Evolutionary conservation across 495 filamentous ascomycete species (phyloP).

Genomic region (Xylaria nigripes): DNA sequence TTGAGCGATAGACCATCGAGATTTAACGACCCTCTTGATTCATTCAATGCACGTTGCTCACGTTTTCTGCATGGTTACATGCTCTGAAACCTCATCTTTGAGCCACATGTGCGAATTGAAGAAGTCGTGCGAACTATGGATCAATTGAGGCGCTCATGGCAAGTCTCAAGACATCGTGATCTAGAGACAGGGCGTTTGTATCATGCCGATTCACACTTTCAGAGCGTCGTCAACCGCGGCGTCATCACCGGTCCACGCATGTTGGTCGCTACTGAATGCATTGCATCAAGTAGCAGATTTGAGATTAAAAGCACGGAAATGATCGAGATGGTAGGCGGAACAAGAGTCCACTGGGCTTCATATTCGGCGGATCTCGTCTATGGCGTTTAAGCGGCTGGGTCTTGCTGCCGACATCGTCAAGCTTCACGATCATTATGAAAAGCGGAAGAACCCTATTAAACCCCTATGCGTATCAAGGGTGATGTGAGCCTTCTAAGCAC

Average conservation of each 20-base stretch:
- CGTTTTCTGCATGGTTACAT: conserved; percentile 47
- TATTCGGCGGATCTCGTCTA: conserved; percentile 39
- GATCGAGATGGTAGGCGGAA: conserved; percentile 19
- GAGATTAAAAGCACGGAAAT: conserved; percentile 41
- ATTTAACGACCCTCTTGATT: conserved; percentile 39
- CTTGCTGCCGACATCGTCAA: conserved; percentile 47
- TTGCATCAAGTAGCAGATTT: conserved; percentile 42
- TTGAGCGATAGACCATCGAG: conserved; percentile 39
- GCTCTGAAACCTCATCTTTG: conserved; percentile 28
- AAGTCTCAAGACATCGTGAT: conserved; percentile 47
- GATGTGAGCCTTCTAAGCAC: too few relatives aligned
- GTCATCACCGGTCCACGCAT: conserved; percentile 44
- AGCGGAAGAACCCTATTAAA: too few relatives aligned
- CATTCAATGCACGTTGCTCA: conserved; percentile 49
- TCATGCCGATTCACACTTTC: conserved; percentile 36
- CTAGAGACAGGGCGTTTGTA: conserved; percentile 43
- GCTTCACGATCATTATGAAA: conserved; percentile 46
- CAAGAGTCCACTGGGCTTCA: conserved; percentile 29
- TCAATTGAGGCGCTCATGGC: conserved; percentile 40
- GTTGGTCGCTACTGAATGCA: conserved; percentile 42
- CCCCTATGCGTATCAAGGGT: too few relatives aligned
- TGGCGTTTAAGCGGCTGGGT: conserved; percentile 36
- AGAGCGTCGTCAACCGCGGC: conserved; percentile 43
- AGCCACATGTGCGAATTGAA: conserved; percentile 47
- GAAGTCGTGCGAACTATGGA: conserved; percentile 43